Base-by-base conservation (phyloP, 345 rosid genomes). In the Lepidium africanum region DNA sequence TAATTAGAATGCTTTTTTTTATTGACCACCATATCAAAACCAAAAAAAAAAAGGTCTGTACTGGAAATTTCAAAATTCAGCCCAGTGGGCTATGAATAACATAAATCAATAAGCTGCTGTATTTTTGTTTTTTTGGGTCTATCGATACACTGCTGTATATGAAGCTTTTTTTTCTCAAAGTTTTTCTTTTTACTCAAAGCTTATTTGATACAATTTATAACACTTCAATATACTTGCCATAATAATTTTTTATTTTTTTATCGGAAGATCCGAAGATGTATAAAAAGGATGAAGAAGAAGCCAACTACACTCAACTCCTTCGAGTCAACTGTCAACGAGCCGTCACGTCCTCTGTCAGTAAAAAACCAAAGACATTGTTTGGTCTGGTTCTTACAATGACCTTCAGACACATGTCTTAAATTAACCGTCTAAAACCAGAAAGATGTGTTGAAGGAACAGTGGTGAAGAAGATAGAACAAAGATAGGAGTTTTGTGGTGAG, bases 271-370 rank as follows among this genome's bases (percentile, higher is more conserved):
- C 32, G 32, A 27, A 27, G 64, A 59, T 23, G 38, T 64, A 27
- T 59, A 77, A 79, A 72, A 4, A 55, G 63, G 46, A 56, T 70
- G 78, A 76, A 70, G 80, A 81, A 51, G 41, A 40, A 65, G 71
- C 82, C 86, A 86, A 80, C 87, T 58, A 81, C 72, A 84, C 80
- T 76, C 81, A 84, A 76, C 89, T 54, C 82, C 82, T 81, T 87
- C 76, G 37, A 86, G 78, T 84, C 82, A 84, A 82, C 84, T 13
- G 57, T 65, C 41, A 42, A 50, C 30, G 33, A 41, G 33, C 62
- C 3, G 27, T 13, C 39, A 41, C 13, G 61, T 17, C 46, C 62
- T 36, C 52, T 10, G 47, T 30, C 15, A 49, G 37, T 63, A n/a
- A 41, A 37, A 37, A 63, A 63, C 37, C 55, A 63, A 23, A 55